Base-by-base conservation (phyloP, 2,329 filamentous ascomycete genomes). In the Dryadomyces quercus-mongolicae region DNA sequence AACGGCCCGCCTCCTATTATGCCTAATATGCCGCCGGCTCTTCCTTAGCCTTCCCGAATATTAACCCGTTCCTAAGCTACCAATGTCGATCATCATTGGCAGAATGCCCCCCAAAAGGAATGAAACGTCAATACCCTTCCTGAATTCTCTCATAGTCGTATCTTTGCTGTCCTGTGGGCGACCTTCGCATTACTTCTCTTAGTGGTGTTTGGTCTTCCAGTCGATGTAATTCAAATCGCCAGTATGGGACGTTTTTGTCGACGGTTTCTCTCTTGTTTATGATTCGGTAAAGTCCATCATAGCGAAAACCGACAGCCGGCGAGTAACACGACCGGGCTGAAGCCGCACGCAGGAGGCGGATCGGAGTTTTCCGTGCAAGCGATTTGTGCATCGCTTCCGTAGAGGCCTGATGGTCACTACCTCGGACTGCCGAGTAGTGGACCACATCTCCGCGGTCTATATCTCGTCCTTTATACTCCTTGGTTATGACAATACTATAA, bases 401-500 rank as follows among this genome's bases (percentile, higher is more conserved):
- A 18, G 56, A 45, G 20, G 45, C 49, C 13, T 15, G 43, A 43
- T 64, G 62, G 1, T 53, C 43, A 7, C 56, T 51, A 47, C 25
- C 60, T 60, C 34, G 57, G 59, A 6, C 66, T 63, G 5, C 62
- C 13, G 64, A 65, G 57, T 66, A 66, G 22, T 36, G 58, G 15
- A 67, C 54, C 0, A 18, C 20, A 1, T 65, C 52, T 16, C 65
- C 65, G 1, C 36, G 34, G 52, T 65, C 63, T n/a, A 50, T 16
- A 58, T 65, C 62, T 7, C 63, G 54, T 10, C 55, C 57, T 9
- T 55, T 20, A 55, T 69, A 68, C 1, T 18, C 10, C 5, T 56
- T 56, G 1, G 59, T 52, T 8, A 84, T 65, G 0, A 85, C 72
- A 40, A 83, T 72, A 0, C 75, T 80, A 49, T 70, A 77, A 0